phyloP scores from a whole-genome alignment of 352 stramenopile genomes.

The Saprolegnia diclina region DNA sequence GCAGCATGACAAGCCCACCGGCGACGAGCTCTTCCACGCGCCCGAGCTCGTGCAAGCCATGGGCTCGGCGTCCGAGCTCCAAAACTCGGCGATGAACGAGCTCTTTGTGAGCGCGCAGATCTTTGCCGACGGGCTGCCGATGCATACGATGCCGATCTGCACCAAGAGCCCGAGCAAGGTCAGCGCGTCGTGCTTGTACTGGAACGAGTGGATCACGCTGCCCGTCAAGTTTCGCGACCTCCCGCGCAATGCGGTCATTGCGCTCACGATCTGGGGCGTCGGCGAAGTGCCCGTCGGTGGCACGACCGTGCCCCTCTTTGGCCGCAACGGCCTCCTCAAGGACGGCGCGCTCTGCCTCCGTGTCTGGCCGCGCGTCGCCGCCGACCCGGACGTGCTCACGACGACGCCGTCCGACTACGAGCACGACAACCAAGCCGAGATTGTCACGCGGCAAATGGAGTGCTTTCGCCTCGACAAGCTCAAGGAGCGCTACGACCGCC shows the following conservation, averaged over 20 bases:
- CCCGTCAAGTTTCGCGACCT: slow-evolving; percentile 83
- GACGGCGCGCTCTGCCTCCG: slow-evolving; percentile 85
- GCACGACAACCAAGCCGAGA: slow-evolving; percentile 59
- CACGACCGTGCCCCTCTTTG: slow-evolving; percentile 85
- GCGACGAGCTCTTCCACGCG: slow-evolving; percentile 20
- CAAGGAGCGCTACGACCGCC: slow-evolving; percentile 84
- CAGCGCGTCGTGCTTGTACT: slow-evolving; percentile 83
- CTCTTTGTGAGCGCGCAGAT: slow-evolving; percentile 86
- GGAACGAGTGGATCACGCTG: slow-evolving; percentile 85
- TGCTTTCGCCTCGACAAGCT: slow-evolving; percentile 83
- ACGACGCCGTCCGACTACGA: slow-evolving; percentile 66
- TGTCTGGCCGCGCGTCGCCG: slow-evolving; percentile 65
- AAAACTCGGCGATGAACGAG: slow-evolving; percentile 78
- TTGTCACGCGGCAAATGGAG: slow-evolving; percentile 31
- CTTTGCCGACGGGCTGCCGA: slow-evolving; percentile 72
- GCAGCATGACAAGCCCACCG: not conserved
- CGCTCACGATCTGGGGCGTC: slow-evolving; percentile 81
- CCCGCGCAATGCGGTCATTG: slow-evolving; percentile 74
- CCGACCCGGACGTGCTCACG: slow-evolving; percentile 57
- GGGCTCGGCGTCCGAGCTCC: slow-evolving; percentile 61
- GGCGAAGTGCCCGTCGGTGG: slow-evolving; percentile 74
- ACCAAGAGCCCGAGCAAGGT: slow-evolving; percentile 80
- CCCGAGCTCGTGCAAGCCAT: slow-evolving; percentile 46
- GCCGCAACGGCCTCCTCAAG: slow-evolving; percentile 70
- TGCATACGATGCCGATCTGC: slow-evolving; percentile 81